Percentiles rank a stretch among this genome's conserved stretches.
These are phyloP conservation scores for Sugiyamaella floridensis DNA, from an alignment of 805 yeast species.

Conservation along the genomic window DNA sequence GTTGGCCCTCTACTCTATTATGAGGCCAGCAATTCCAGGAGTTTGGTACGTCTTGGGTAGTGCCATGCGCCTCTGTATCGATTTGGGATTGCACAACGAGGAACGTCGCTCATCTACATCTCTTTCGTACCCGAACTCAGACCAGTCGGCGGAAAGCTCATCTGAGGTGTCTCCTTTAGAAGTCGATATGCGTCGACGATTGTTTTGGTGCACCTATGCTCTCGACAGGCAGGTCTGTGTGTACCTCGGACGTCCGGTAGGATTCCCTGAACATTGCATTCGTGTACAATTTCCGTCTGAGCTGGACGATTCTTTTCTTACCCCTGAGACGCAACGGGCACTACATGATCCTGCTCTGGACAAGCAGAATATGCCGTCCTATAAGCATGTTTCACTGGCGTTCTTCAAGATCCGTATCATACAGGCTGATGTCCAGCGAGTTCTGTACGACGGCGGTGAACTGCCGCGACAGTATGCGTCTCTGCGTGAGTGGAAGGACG, in stretches of 20 bases:
- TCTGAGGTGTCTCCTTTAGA: constrained; percentile 42
- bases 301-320: constrained; percentile 65
- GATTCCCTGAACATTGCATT: constrained; percentile 76
- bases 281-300: constrained; percentile 64
- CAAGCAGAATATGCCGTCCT: constrained; percentile 41
- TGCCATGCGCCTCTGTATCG: constrained; percentile 72
- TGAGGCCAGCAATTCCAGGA: constrained; percentile 87
- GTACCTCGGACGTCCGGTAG: constrained; percentile 80
- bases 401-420: constrained; percentile 64
- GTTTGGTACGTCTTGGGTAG: constrained; percentile 89
- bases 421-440: constrained; percentile 70
- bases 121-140: neutral
- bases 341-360: neutral
- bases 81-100: constrained; percentile 78
- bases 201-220: constrained; percentile 87
- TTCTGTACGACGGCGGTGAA: constrained; percentile 64
- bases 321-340: constrained; percentile 24
- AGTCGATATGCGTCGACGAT: constrained; percentile 62
- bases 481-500: constrained; percentile 56
- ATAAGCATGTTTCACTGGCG: constrained; percentile 59
- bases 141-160: neutral
- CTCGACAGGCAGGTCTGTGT: constrained; percentile 82
- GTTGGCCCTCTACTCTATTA: constrained; percentile 62
- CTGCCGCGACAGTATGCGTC: constrained; percentile 55
- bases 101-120: constrained; percentile 14